Base-by-base conservation (phyloP, 1,139 yeast species). In the Arxiozyma heterogenica region DNA sequence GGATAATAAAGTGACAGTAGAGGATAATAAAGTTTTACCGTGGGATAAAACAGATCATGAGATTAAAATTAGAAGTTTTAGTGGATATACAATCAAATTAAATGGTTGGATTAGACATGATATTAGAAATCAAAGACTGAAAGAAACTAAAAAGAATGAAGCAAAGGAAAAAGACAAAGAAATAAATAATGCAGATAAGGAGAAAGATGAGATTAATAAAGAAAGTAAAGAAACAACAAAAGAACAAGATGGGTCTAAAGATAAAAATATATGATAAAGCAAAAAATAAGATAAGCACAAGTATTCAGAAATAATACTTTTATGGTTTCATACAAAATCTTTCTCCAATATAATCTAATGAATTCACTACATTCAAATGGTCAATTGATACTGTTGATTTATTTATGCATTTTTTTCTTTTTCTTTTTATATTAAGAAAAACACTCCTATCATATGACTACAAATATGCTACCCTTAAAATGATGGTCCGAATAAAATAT, bases 101-200 rank as follows among this genome's bases (percentile, higher is more conserved):
- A 58, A 54, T 44, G 67, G 67, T 9, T 64, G 66, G 65, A 52
- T 61, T 21, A 55, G 67, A 46, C 53, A 57, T 23, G 66, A 64
- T 43, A 43, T 59, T 20, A 27, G 47, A n/a, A 53, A 52, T 27
- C 20, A 51, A 21, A 39, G 53, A n/a, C 6, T 44, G 21, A 30
- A 44, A 44, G 47, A 44, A 7, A 38, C 7, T 21, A 42, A 47
- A 11, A 34, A 17, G 43, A 38, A 21, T 22, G 42, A 47, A 11
- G 39, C 25, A 41, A 41, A 25, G 38, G 49, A 39, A 17, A 23
- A 23, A 23, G 25, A 34, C 11, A 27, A 38, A 46, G 49, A 46
- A 27, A 30, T 6, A 20, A 41, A 34, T 20, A 22, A 38, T 11
- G 1, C 18, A 38, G 18, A 34, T 5, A 21, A 20, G 18, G 25